Base-by-base conservation (phyloP, 192 early-diverging fungal species). In the Kickxella alabastrina region DNA sequence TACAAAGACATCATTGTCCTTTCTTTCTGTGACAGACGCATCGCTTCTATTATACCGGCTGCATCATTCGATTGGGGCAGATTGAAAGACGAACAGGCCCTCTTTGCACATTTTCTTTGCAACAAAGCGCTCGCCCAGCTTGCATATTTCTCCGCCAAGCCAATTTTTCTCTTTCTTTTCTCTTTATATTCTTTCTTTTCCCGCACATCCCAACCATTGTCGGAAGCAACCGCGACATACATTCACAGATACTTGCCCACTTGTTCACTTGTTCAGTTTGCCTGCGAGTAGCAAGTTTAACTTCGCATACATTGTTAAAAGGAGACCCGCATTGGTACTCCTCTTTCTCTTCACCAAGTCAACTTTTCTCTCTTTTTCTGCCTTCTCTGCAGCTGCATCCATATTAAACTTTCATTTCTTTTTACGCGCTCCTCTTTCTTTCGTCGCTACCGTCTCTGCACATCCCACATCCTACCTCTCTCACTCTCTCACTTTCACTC, bases 91-190 rank as follows among this genome's bases (percentile, higher is more conserved):
- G n/a, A 47, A 34, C 26, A 32, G 28, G 28, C 28, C 26, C 17
- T 34, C 45, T 47, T 47, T 47, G 45, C 28, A 47, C 17, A 26
- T 41, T 47, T 34, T 34, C 45, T 47, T 47, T 47, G 45, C 45
- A 25, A 34, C 45, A 47, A 47, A 47, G 45, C 26, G 19, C 43
- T n/a, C n/a, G n/a, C n/a, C n/a, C n/a, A n/a, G 23, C n/a, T n/a
- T n/a, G n/a, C 37, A 17, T 18, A 39, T 39, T 39, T 39, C 37
- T 19, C 37, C 10, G 13, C 24, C 26, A 24, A 48, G 28, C 5
- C 26, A 44, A 17, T 29, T 18, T 23, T 49, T 53, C 26, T 32
- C 36, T 40, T 31, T 52, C 42, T 54, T n/a, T 54, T 15, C 15
- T 43, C 39, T 54, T 29, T 54, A 9, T 27, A 7, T 54, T 25